Evolutionary conservation across 2,329 filamentous ascomycete genomes (phyloP), one percentile per base, ranked within the genome.

Genomic region (Diaporthe vaccinii): DNA sequence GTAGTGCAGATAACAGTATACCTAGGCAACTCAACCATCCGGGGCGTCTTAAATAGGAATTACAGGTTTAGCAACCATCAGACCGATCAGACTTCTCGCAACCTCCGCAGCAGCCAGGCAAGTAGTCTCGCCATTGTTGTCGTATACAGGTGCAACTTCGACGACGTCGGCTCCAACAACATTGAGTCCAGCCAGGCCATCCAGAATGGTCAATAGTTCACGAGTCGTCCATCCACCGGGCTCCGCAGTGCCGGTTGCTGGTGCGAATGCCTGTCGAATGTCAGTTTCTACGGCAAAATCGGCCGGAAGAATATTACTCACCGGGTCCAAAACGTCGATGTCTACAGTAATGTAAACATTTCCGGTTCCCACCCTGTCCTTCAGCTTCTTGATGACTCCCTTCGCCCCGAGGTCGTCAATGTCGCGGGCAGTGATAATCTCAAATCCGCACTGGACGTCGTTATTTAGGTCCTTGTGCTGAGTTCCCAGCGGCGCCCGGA

Each of bases 141-240:
- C 94, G 82, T 95, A 96, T 4, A 90, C 91, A 0, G 94, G 94
- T 1, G 92, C 90, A 5, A 96, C 93, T 84, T 96, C 94, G 6
- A 96, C 94, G 62, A 96, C 90, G 84, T 96, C 94, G 0, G 92
- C 94, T 1, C 93, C 94, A 1, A 96, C 91, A 6, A 96, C 86
- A 77, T 95, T 93, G 80, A 96, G 82, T 0, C 87, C 89, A 79
- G 93, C 91, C 15, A 96, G 88, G 0, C 93, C 93, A 36, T 94
- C 88, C 77, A 96, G 84, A 74, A 96, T 92, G 2, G 91, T 87
- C 76, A 96, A 93, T 75, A 97, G 85, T 83, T 96, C 94, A 49
- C 94, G 87, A 4, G 92, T 94, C 2, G 93, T 94, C 94, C 94
- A 96, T 20, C 94, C 94, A 71, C 94, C 94, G 0, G 93, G 91